phyloP scores from a whole-genome alignment of 1,284 basidiomycete genomes.

The Boletus coffeatus region DNA sequence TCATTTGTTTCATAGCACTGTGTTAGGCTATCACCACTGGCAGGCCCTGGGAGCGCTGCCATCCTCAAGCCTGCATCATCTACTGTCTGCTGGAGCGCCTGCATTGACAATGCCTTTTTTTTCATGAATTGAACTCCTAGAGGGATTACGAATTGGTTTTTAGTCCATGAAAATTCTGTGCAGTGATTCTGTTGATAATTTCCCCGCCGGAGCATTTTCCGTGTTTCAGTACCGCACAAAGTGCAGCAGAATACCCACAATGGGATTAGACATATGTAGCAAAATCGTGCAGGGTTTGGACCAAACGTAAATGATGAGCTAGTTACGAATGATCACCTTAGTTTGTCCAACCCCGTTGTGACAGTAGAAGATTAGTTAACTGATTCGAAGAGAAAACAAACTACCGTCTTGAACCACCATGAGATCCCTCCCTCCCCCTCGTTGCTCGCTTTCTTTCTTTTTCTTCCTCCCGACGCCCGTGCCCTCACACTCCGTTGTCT shows the following conservation, averaged over 20 bases:
- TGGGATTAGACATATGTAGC: not conserved
- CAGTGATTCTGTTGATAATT: not conserved
- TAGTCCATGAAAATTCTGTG: not conserved
- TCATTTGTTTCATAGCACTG: not conserved
- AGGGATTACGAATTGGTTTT: not conserved
- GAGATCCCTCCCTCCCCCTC: slow-evolving; percentile 18
- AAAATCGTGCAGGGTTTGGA: not conserved
- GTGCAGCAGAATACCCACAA: not conserved
- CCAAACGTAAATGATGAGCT: not conserved
- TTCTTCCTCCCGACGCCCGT: slow-evolving; percentile 54
- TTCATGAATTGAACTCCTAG: not conserved
- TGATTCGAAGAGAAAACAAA: not conserved
- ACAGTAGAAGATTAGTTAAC: not conserved
- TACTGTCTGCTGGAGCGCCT: not conserved
- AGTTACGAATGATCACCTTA: not conserved
- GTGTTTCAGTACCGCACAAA: not conserved
- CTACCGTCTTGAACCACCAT: slow-evolving; percentile 23
- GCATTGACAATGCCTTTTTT: not conserved
- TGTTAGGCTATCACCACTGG: too few relatives aligned
- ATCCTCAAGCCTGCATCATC: not conserved
- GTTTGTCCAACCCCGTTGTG: not conserved
- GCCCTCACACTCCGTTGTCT: slow-evolving; percentile 63
- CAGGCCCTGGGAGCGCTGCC: not conserved
- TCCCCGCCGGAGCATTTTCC: too few relatives aligned
- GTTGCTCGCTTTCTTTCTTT: slow-evolving; percentile 51